Conservation (phyloP, 352 stramenopile species). For the Pythium chondricola region DNA sequence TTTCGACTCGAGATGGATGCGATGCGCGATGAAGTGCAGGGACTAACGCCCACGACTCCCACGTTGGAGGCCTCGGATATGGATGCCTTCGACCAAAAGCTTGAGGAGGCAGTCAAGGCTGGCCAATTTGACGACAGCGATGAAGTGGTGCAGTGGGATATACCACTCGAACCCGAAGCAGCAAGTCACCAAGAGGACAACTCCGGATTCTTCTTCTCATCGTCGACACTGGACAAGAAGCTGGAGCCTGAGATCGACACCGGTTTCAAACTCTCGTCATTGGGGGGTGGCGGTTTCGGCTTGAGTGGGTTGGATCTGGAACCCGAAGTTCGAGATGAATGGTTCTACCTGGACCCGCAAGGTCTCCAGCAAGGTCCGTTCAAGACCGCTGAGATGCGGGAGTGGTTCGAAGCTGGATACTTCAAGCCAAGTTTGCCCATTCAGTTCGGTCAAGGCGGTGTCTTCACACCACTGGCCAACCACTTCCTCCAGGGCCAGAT, state of each 20-base stretch:
- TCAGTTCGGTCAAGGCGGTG: constrained; percentile 61
- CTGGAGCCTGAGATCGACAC: constrained; percentile 4
- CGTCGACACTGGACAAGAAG: constrained; percentile 16
- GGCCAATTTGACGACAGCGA: constrained; percentile 83
- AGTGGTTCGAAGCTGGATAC: constrained; percentile 87
- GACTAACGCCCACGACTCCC: not conserved
- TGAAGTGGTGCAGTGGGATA: constrained; percentile 65
- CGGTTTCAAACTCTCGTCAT: constrained; percentile 11
- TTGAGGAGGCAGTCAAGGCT: constrained; percentile 58
- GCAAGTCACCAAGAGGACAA: constrained; percentile 7
- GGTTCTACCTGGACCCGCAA: constrained; percentile 85
- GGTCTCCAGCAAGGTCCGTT: constrained; percentile 79
- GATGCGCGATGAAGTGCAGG: constrained; percentile 39
- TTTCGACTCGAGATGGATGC: constrained; percentile 85
- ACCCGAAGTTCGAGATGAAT: constrained; percentile 62
- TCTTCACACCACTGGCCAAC: constrained; percentile 68
- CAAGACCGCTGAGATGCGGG: constrained; percentile 82
- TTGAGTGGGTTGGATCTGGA: constrained; percentile 14
- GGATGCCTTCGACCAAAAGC: constrained; percentile 76
- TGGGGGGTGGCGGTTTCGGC: constrained; percentile 19
- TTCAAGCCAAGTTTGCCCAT: constrained; percentile 87
- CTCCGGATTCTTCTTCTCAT: constrained; percentile 13
- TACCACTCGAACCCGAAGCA: constrained; percentile 9
- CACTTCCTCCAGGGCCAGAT: constrained; percentile 70
- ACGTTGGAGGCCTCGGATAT: constrained; percentile 30